A percentile compares a stretch with the other conserved stretches of the same genome.
phyloP scores from a whole-genome alignment of 495 filamentous ascomycete genomes.

The Neurospora sp. region DNA sequence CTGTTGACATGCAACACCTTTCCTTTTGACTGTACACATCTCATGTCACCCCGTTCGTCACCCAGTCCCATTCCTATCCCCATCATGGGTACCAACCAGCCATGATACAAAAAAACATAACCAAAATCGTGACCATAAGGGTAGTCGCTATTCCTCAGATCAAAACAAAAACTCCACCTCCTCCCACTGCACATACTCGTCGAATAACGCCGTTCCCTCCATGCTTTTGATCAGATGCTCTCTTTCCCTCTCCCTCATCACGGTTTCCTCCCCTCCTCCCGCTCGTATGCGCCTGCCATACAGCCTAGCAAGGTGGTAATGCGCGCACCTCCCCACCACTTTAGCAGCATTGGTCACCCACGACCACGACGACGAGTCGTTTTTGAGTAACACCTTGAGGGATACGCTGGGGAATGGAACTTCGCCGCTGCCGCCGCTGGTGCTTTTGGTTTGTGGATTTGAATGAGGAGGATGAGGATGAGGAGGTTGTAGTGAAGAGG shows the following conservation, averaged over 20 bases:
- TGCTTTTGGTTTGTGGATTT: background rate
- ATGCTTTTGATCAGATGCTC: constrained; percentile 4
- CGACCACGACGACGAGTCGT: background rate
- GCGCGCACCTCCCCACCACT: constrained; percentile 8
- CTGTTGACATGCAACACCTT: too few relatives aligned
- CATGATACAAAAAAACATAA: background rate
- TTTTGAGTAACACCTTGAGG: background rate
- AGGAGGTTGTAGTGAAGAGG: background rate
- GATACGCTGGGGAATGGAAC: background rate
- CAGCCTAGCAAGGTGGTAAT: constrained; percentile 9
- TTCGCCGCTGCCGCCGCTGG: background rate
- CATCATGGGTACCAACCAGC: too few relatives aligned
- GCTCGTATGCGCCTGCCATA: background rate
- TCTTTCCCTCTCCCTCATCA: background rate
- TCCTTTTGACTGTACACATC: too few relatives aligned
- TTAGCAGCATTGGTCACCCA: background rate
- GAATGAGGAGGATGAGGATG: background rate
- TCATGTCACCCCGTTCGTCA: too few relatives aligned
- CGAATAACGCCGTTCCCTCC: constrained; percentile 7
- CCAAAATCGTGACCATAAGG: too few relatives aligned
- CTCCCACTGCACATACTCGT: constrained; percentile 11
- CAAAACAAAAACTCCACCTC: constrained; percentile 15
- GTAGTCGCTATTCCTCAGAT: too few relatives aligned
- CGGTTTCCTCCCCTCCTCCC: too few relatives aligned
- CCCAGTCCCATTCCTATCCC: too few relatives aligned